phyloP scores from a whole-genome alignment of 306 rosid genomes.

The Canavalia gladiata region DNA sequence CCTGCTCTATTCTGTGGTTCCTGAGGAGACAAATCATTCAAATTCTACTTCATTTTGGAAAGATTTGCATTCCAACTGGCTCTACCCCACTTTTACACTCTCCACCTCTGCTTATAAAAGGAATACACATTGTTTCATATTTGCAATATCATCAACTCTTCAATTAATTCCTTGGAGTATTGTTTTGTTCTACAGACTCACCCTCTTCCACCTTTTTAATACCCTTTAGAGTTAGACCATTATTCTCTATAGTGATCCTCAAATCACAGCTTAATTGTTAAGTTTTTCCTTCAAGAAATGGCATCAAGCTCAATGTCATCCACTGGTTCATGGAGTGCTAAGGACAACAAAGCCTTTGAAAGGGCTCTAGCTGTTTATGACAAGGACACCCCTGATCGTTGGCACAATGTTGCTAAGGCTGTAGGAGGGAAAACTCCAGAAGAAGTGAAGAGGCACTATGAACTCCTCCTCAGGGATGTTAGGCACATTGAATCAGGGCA shows the following conservation, averaged over 20 bases:
- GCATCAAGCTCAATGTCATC: conserved; percentile 80
- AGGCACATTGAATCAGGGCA: conserved; percentile 80
- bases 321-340: conserved; percentile 77
- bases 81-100: conserved; percentile 53
- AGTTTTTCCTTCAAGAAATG: conserved; percentile 48
- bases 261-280: neutral
- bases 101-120: conserved; percentile 62
- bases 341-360: conserved; percentile 91
- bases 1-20: conserved; percentile 64
- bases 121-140: conserved; percentile 52
- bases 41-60: conserved; percentile 55
- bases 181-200: conserved; percentile 37
- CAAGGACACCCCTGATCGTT: conserved; percentile 92
- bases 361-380: conserved; percentile 86
- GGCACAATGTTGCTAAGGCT: conserved; percentile 84
- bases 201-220: conserved; percentile 13
- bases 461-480: conserved; percentile 75
- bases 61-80: conserved; percentile 67
- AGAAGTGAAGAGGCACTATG: conserved; percentile 85
- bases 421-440: conserved; percentile 81
- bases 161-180: conserved; percentile 36
- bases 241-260: neutral
- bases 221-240: neutral
- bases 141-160: conserved; percentile 47
- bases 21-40: conserved; percentile 67